A percentile compares a stretch with the other conserved stretches of the same genome.
These are phyloP conservation scores for Talaromyces proteolyticus DNA, from an alignment of 495 filamentous ascomycete species.

Conservation along the genomic window DNA sequence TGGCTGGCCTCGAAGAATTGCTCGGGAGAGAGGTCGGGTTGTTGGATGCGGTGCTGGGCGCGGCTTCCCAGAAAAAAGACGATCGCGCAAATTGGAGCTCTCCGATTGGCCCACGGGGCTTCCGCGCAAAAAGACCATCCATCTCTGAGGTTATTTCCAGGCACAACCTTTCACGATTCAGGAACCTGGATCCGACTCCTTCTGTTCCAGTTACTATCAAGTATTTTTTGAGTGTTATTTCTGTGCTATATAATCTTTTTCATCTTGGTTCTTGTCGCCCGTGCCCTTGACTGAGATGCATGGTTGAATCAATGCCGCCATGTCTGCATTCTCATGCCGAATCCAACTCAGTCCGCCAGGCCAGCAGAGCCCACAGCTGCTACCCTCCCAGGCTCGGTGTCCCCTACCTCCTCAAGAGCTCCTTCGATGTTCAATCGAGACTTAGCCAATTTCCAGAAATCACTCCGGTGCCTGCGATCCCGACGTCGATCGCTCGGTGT, in stretches of 20 bases:
- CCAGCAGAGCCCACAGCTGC: slow-evolving; percentile 44
- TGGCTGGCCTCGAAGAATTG: no score
- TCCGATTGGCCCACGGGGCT: not conserved
- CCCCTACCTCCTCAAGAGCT: slow-evolving; percentile 22
- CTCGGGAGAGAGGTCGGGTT: not conserved
- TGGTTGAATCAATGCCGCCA: slow-evolving; percentile 46
- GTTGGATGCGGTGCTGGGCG: no score
- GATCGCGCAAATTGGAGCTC: not conserved
- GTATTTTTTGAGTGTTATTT: no score
- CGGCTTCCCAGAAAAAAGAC: slow-evolving; percentile 1
- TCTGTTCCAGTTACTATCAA: no score
- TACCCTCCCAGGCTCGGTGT: slow-evolving; percentile 39
- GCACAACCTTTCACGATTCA: no score
- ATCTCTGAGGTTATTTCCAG: not conserved
- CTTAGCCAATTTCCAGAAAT: slow-evolving; percentile 20
- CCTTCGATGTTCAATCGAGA: slow-evolving; percentile 28
- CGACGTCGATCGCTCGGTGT: slow-evolving; percentile 35
- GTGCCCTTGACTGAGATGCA: slow-evolving; percentile 25
- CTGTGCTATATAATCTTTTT: not conserved
- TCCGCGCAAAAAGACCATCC: not conserved
- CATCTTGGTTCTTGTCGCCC: slow-evolving; percentile 7
- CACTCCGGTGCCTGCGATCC: slow-evolving; percentile 28
- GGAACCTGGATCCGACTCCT: no score
- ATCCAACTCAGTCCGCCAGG: slow-evolving; percentile 46
- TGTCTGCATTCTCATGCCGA: slow-evolving; percentile 62